These are phyloP conservation scores for Dovyalis caffra DNA, from an alignment of 345 rosid genomes.

Conservation along the genomic window DNA sequence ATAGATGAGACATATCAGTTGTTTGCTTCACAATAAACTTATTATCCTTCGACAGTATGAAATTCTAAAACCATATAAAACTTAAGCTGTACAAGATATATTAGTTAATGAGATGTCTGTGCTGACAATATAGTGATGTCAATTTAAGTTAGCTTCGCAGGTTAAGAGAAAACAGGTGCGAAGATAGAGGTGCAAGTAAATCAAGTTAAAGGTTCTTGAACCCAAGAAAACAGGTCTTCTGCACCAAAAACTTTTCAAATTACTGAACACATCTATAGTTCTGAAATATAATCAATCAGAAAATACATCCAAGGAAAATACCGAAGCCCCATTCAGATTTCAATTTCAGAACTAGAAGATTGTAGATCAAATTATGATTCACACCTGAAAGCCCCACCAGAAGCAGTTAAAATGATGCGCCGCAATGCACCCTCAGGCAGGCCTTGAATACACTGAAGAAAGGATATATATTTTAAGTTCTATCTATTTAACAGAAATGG, in stretches of 20 bases:
- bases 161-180: not conserved
- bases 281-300: not conserved
- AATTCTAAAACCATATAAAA: not conserved
- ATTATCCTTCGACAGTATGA: not conserved
- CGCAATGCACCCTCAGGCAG: constrained; percentile 84
- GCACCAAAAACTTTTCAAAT: not conserved
- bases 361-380: constrained; percentile 25
- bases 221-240: not conserved
- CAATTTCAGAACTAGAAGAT: constrained; percentile 9
- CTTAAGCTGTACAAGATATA: not conserved
- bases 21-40: not conserved
- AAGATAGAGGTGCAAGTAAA: not conserved
- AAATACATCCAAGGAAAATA: not conserved
- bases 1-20: not conserved
- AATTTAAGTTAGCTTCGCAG: constrained; percentile 13
- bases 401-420: constrained; percentile 85
- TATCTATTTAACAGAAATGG: not conserved
- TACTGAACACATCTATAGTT: not conserved
- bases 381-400: constrained; percentile 98
- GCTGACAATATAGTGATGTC: not conserved
- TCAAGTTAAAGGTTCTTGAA: not conserved
- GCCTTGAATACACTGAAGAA: constrained; percentile 91
- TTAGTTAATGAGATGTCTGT: not conserved
- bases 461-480: constrained; percentile 13
- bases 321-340: not conserved